These are phyloP conservation scores for Populus nigra DNA, from an alignment of 345 rosid genomes.

Conservation along the genomic window DNA sequence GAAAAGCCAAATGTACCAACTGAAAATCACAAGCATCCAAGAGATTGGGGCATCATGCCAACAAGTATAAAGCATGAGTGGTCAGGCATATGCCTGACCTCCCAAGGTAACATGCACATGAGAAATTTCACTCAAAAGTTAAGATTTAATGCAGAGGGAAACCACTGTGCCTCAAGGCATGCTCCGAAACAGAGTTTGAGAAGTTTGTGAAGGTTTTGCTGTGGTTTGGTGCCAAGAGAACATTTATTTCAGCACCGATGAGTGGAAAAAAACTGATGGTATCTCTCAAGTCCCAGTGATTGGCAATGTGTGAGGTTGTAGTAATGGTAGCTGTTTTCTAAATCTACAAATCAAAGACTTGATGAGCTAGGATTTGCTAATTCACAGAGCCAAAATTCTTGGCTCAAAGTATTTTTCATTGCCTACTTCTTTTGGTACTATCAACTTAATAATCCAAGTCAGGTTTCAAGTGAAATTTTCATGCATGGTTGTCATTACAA, in stretches of 20 bases:
- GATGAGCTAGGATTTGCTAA: background rate
- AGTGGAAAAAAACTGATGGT: background rate
- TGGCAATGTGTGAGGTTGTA: background rate
- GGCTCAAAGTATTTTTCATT: background rate
- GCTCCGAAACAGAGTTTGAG: background rate
- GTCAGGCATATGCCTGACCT: background rate
- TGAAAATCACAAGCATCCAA: background rate
- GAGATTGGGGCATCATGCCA: background rate
- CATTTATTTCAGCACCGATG: background rate
- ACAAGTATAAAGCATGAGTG: background rate
- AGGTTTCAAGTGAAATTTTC: background rate
- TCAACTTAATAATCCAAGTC: background rate
- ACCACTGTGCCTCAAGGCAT: background rate
- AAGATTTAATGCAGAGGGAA: background rate
- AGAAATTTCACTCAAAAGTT: background rate
- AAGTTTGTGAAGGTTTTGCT: background rate
- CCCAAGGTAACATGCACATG: background rate
- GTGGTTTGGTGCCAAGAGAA: background rate
- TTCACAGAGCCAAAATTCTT: background rate
- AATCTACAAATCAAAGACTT: background rate
- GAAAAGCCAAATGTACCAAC: background rate
- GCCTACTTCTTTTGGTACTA: background rate
- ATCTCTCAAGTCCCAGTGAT: background rate
- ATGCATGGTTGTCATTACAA: background rate
- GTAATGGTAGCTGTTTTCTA: conserved; percentile 4